Conservation (phyloP, 257 asterid genomes). For the Paraleonurus japonicus region DNA sequence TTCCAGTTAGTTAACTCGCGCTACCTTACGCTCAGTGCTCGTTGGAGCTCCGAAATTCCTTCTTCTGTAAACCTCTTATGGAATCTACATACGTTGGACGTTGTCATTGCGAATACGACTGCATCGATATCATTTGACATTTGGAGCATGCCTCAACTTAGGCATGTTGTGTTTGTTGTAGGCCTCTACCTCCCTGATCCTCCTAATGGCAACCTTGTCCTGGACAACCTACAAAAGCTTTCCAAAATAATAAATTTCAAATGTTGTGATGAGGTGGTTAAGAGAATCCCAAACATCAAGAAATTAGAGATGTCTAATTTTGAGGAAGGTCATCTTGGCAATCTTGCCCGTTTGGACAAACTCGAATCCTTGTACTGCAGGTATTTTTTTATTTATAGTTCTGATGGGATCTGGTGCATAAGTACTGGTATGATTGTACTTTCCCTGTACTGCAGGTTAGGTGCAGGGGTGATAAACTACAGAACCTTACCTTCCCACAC, state of each 20-base stretch:
- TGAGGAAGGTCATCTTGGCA: not conserved
- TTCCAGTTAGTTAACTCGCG: not conserved
- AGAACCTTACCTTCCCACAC: not conserved
- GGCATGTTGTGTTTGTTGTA: not conserved
- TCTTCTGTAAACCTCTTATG: conserved; percentile 4
- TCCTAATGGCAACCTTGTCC: not conserved
- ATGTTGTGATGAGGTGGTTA: conserved; percentile 20
- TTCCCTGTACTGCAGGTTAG: not conserved
- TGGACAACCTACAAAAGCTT: conserved; percentile 24
- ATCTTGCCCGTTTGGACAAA: conserved; percentile 1
- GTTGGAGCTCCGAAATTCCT: not conserved
- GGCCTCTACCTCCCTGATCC: not conserved
- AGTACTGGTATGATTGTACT: not conserved
- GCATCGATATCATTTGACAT: not conserved
- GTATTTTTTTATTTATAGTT: not conserved
- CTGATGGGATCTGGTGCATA: not conserved
- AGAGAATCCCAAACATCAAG: conserved; percentile 31
- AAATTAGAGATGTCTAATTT: not conserved
- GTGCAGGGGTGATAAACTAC: not conserved
- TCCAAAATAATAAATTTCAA: not conserved
- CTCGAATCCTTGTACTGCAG: conserved; percentile 11
- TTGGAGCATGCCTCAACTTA: conserved; percentile 18
- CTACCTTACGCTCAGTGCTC: not conserved
- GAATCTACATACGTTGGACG: not conserved
- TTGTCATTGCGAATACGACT: not conserved